A percentile compares a stretch with the other conserved stretches of the same genome.
Conservation (phyloP, 2,329 filamentous ascomycete species). For the Sphaerulina vaccinii region DNA sequence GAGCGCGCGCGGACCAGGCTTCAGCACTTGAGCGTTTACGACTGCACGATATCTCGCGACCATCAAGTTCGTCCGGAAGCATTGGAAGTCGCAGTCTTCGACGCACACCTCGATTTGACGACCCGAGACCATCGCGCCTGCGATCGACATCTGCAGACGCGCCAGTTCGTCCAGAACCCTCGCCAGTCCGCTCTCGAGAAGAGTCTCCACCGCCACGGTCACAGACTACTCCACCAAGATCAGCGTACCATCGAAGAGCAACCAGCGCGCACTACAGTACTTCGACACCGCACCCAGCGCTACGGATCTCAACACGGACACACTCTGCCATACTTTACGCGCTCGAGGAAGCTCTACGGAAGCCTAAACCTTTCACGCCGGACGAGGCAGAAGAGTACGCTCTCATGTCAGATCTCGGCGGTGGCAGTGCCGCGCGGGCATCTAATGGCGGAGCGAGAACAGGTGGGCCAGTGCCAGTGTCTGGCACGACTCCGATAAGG, state of each 20-base stretch:
- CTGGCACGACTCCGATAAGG: conserved; percentile 59
- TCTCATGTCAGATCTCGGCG: conserved; percentile 82
- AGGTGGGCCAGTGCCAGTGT: conserved; percentile 54
- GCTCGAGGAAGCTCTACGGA: conserved; percentile 83
- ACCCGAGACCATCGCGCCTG: conserved; percentile 41
- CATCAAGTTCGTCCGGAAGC: conserved; percentile 55
- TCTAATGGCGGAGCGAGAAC: conserved; percentile 58
- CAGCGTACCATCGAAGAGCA: conserved; percentile 36
- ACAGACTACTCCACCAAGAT: conserved; percentile 29
- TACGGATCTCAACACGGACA: conserved; percentile 76
- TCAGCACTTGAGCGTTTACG: conserved; percentile 31
- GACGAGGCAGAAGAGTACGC: conserved; percentile 86
- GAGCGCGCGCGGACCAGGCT: conserved; percentile 49
- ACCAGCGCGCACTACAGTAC: conserved; percentile 32
- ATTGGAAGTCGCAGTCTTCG: conserved; percentile 48
- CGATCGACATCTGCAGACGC: conserved; percentile 49
- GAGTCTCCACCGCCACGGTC: conserved; percentile 18
- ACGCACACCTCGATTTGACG: conserved; percentile 53
- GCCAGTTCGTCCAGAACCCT: conserved; percentile 22
- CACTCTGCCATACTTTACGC: conserved; percentile 89
- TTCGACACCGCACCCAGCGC: conserved; percentile 54
- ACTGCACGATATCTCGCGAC: conserved; percentile 42
- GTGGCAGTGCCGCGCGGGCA: conserved; percentile 44
- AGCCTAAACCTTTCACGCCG: conserved; percentile 77
- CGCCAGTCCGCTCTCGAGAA: conserved; percentile 7